These are phyloP conservation scores for Teunomyces kruisii DNA, from an alignment of 805 yeast genomes.

Conservation along the genomic window DNA sequence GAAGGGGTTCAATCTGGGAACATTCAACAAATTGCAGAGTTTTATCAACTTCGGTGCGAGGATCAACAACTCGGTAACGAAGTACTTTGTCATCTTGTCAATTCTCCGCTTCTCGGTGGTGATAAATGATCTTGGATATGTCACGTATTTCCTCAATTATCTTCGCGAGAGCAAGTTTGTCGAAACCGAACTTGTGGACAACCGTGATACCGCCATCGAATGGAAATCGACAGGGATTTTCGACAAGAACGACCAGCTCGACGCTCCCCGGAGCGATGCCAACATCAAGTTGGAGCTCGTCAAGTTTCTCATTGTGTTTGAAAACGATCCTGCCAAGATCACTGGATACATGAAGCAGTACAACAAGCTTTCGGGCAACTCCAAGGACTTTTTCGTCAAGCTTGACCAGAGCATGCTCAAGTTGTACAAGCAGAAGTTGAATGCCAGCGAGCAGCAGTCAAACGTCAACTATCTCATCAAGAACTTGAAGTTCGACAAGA, in stretches of 20 bases:
- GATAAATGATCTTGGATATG: slow-evolving; percentile 29
- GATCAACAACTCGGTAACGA: slow-evolving; percentile 50
- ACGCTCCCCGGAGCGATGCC: background rate
- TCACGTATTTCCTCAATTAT: slow-evolving; percentile 23
- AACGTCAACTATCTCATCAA: slow-evolving; percentile 27
- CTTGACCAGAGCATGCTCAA: slow-evolving; percentile 28
- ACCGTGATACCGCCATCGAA: slow-evolving; percentile 57
- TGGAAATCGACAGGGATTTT: slow-evolving; percentile 45
- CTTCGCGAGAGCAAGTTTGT: slow-evolving; percentile 16
- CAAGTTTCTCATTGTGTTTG: slow-evolving; percentile 41
- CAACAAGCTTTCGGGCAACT: slow-evolving; percentile 21
- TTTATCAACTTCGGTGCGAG: slow-evolving; percentile 60
- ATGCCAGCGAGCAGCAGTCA: slow-evolving; percentile 21
- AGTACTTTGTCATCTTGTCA: slow-evolving; percentile 35
- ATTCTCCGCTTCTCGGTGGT: slow-evolving; percentile 34
- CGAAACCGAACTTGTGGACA: slow-evolving; percentile 41
- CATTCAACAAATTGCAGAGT: slow-evolving; percentile 67
- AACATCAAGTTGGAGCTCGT: slow-evolving; percentile 33
- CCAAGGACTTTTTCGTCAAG: slow-evolving; percentile 28
- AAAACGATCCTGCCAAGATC: slow-evolving; percentile 24
- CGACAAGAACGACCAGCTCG: slow-evolving; percentile 6
- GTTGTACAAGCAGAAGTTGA: slow-evolving; percentile 18
- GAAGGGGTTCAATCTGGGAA: slow-evolving; percentile 55
- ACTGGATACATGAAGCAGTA: slow-evolving; percentile 22
- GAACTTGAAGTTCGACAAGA: slow-evolving; percentile 29